Base-by-base conservation (phyloP, 139 green algal species). In the Chlamydomonas sphaeroides region DNA sequence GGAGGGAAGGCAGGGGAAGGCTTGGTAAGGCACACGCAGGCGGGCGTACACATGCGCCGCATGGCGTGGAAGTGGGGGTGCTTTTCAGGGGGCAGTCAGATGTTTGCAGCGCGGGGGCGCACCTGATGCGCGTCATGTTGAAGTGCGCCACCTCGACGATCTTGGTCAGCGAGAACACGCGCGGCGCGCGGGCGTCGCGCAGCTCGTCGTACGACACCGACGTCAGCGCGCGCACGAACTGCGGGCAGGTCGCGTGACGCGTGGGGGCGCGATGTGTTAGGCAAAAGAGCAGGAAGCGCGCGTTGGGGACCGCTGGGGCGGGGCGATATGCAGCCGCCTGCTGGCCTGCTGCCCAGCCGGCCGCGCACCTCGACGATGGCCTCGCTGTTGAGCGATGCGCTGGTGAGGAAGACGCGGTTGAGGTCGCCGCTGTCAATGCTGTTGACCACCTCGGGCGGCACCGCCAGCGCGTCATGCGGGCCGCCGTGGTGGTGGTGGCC, bases 111-210 rank as follows among this genome's bases (percentile, higher is more conserved):
- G 86, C 26, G 92, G 96, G 48, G 93, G 93, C 20, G 96, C 94
- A 20, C 48, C 95, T 87, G 86, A 99, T 98, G 76, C 97, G 92
- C 28, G 65, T 92, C 96, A 99, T 99, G 92, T 99, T 99, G 94
- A 97, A 98, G 85, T 98, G 95, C 57, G 95, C 89, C 61, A 99
- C 94, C 90, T 99, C 97, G 42, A 99, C 96, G 68, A 99, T 98
- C 86, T 98, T 98, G 67, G 93, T 93, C 25, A 99, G 90, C 63
- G 74, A 90, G 90, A 98, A 99, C 17, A 99, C 94, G 45, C 97
- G 90, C 0, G 97, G 97, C 10, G 89, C 68, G 32, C 67, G 68
- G 57, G 76, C 77, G 68, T 91, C 83, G 2, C 69, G 71, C 57
- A 93, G 85, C 90, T 97, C 93, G 66, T 95, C 93, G 7, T 79